Conservation (phyloP, 1,139 yeast species). For the Taphrina confusa region DNA sequence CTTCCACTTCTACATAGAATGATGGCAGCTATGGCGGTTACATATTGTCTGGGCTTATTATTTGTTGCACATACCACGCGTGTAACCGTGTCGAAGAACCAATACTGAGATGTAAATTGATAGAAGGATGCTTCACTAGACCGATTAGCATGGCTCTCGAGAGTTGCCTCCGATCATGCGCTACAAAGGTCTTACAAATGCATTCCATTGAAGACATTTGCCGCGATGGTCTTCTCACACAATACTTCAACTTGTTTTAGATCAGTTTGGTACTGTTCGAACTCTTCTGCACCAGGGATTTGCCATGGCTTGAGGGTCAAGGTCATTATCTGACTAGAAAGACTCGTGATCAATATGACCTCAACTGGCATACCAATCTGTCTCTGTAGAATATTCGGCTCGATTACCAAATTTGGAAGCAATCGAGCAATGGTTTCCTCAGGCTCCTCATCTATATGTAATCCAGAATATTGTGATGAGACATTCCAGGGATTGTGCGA, state of each 20-base stretch:
- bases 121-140: constrained; percentile 14
- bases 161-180: not conserved
- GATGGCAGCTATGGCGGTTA: constrained; percentile 2
- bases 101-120: not conserved
- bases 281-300: not conserved
- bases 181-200: constrained; percentile 18
- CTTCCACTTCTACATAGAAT: constrained; percentile 6
- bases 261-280: constrained; percentile 14
- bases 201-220: not conserved
- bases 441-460: not conserved
- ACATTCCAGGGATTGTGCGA: not conserved
- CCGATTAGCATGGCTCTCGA: not conserved
- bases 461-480: not conserved
- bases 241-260: not conserved
- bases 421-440: not conserved
- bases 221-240: not conserved
- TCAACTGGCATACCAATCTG: constrained; percentile 9
- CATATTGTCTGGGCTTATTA: not conserved
- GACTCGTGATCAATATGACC: not conserved
- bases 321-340: not conserved
- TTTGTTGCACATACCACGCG: not conserved
- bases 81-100: constrained; percentile 16
- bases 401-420: not conserved
- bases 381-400: not conserved
- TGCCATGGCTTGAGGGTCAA: not conserved